Conservation (phyloP, 805 yeast genomes). For the Metschnikowia similis region DNA sequence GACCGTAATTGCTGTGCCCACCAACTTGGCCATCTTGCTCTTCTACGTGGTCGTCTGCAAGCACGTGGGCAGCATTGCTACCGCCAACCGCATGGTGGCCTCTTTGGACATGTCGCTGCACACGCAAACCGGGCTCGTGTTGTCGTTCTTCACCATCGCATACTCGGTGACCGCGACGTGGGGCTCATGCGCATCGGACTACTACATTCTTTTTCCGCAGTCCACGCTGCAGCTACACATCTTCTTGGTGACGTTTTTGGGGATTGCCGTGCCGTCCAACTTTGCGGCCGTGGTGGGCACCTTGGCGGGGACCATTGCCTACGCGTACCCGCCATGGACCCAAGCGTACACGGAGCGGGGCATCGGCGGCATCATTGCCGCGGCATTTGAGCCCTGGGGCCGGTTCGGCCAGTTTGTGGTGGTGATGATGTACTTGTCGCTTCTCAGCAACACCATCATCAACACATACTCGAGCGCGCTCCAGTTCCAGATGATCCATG, state of each 20-base stretch:
- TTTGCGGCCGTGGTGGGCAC: slow-evolving; percentile 31
- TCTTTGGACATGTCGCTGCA: slow-evolving; percentile 3
- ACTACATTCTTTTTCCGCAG: slow-evolving; percentile 31
- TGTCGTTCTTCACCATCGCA: slow-evolving; percentile 33
- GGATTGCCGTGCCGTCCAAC: slow-evolving; percentile 28
- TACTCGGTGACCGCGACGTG: slow-evolving; percentile 35
- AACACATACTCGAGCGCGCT: slow-evolving; percentile 35
- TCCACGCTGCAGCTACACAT: slow-evolving; percentile 23
- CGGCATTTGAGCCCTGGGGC: slow-evolving; percentile 34
- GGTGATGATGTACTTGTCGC: slow-evolving; percentile 27
- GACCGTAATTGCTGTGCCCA: slow-evolving; percentile 26
- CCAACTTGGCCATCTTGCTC: slow-evolving; percentile 25
- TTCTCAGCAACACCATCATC: slow-evolving; percentile 34
- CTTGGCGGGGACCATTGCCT: slow-evolving; percentile 30
- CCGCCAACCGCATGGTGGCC: slow-evolving; percentile 6
- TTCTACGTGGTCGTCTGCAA: slow-evolving; percentile 30
- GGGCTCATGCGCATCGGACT: slow-evolving; percentile 35
- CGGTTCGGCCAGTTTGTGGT: slow-evolving; percentile 32
- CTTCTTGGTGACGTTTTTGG: slow-evolving; percentile 26
- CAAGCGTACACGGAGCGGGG: slow-evolving; percentile 26
- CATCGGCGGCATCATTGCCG: slow-evolving; percentile 30
- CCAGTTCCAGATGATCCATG: slow-evolving; percentile 30
- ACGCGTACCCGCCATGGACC: slow-evolving; percentile 29
- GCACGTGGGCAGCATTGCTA: slow-evolving; percentile 15
- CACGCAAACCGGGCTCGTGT: slow-evolving; percentile 29